Base-by-base conservation (phyloP, 257 asterid species). In the Perilla frutescens region DNA sequence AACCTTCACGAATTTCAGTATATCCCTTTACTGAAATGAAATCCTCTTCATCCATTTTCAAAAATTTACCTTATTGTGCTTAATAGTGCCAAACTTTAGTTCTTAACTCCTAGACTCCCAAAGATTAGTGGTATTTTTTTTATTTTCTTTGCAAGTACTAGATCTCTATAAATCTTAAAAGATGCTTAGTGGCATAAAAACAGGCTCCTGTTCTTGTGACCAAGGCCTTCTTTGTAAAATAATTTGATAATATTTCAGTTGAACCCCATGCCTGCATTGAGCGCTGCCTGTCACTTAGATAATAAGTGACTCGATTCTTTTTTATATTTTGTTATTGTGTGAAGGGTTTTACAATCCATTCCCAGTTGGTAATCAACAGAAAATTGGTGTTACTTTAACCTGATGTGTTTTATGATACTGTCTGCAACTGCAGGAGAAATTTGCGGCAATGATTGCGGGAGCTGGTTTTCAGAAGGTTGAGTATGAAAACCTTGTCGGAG, bases 401-500 rank as follows among this genome's bases (percentile, higher is more conserved):
- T 60, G 8, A 6, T 20, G 53, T 49, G 8, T 59, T 61, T 55
- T 45, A 15, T 39, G 15, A 31, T 76, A 7, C 48, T 64, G n/a
- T 49, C 32, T 62, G 51, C 62, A 49, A 62, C 13, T 82, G 84
- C 89, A 94, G 99, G 97, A 91, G 54, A 84, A 80, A 84, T 94
- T 94, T 47, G 97, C 91, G 40, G 57, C 71, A 9, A 94, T 94
- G 99, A 94, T 94, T 50, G 90, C 92, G 12, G 90, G 88, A 37
- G 96, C 97, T 56, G 97, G 97, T 68, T 91, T 94, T 81, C 90
- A 90, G 85, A 90, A 88, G 82, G 97, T 94, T 63, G 97, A 92
- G 82, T 91, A 91, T 57, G 97, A 91, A 82, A 94, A 90, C 74
- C 95, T 94, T 40, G 96, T 91, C 10, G 96, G 96, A 65, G 97